Evolutionary conservation across 2,329 filamentous ascomycete species (phyloP).

Genomic region (Mollisiaceae sp.): DNA sequence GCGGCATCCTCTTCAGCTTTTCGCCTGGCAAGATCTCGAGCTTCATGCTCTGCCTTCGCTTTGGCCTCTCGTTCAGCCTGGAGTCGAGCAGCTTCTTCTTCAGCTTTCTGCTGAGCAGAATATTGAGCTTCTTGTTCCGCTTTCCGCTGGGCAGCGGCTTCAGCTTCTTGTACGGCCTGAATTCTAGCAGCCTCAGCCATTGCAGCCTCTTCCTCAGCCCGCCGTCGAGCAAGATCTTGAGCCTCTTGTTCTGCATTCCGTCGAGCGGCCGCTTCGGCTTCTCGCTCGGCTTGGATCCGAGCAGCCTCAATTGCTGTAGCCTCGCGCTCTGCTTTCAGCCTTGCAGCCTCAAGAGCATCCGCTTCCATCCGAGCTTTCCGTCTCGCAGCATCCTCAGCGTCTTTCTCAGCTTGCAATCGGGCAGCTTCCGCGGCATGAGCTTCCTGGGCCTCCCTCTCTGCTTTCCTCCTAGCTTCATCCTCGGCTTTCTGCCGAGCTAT

Average conservation of each 20-base stretch:
- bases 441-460: conserved; percentile 10
- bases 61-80: conserved; percentile 24
- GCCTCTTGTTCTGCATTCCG: conserved; percentile 5
- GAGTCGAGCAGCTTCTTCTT: neutral
- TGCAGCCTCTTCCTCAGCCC: conserved; percentile 20
- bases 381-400: conserved; percentile 17
- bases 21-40: conserved; percentile 16
- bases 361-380: conserved; percentile 23
- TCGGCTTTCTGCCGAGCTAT: conserved; percentile 22
- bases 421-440: neutral
- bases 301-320: conserved; percentile 16
- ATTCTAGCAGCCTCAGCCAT: conserved; percentile 14
- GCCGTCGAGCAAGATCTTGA: conserved; percentile 16
- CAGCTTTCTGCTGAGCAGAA: neutral
- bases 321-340: conserved; percentile 14
- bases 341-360: conserved; percentile 18
- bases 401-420: conserved; percentile 5
- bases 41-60: conserved; percentile 13
- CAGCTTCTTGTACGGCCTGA: conserved; percentile 1
- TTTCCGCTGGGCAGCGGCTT: neutral
- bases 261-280: neutral
- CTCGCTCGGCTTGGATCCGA: conserved; percentile 4
- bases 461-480: conserved; percentile 4
- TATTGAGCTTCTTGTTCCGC: conserved; percentile 8
- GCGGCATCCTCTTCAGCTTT: conserved; percentile 20